Percentiles rank a stretch among this genome's conserved stretches.
Conservation (phyloP, 129 eudicot genomes). For the Tagetes erecta region DNA sequence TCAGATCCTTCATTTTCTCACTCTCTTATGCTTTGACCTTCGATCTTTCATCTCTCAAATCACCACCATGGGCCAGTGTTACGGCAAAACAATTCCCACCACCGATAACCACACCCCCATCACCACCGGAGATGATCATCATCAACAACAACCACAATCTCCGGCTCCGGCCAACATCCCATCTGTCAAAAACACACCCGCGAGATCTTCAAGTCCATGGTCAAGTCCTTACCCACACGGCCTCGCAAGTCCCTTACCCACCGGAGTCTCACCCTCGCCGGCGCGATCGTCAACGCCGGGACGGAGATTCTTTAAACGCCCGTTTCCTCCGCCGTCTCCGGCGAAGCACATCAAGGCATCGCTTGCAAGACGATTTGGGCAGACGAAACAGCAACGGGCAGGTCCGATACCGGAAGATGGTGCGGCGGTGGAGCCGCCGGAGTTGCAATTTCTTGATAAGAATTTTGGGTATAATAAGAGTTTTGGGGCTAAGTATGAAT, state of each 20-base stretch:
- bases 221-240: constrained; percentile 80
- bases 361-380: constrained; percentile 63
- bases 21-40: constrained; percentile 33
- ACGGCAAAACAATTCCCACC: constrained; percentile 83
- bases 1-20: constrained; percentile 22
- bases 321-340: constrained; percentile 94
- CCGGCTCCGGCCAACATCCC: constrained; percentile 33
- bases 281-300: constrained; percentile 84
- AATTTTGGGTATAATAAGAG: constrained; percentile 78
- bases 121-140: constrained; percentile 34
- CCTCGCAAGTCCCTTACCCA: constrained; percentile 52
- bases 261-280: constrained; percentile 86
- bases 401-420: constrained; percentile 86
- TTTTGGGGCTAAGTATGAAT: constrained; percentile 87
- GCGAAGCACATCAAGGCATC: constrained; percentile 90
- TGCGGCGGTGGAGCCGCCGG: constrained; percentile 34
- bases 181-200: constrained; percentile 65
- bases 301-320: constrained; percentile 67
- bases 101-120: constrained; percentile 44
- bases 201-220: constrained; percentile 77
- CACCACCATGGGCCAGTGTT: constrained; percentile 81
- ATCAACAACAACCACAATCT: constrained; percentile 33
- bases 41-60: background rate
- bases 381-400: constrained; percentile 60
- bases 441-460: constrained; percentile 65